Conservation (phyloP, 2,329 filamentous ascomycete species). For the Sodiomyces alkalinus region DNA sequence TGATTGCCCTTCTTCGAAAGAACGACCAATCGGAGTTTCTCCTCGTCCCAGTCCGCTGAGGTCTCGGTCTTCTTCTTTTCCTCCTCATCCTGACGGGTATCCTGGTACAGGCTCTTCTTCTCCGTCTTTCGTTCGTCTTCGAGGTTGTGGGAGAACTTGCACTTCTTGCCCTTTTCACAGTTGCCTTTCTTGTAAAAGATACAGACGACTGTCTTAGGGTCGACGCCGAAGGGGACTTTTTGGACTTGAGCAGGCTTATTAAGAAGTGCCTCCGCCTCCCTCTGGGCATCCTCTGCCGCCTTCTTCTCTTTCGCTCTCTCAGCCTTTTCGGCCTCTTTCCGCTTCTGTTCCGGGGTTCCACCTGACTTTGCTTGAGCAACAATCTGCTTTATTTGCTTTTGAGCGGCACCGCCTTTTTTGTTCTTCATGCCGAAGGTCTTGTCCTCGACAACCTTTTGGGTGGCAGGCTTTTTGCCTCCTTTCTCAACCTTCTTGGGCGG, state of each 20-base stretch:
- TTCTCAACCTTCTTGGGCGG: conserved; percentile 52
- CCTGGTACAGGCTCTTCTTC: conserved; percentile 84
- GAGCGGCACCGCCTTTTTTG: conserved; percentile 85
- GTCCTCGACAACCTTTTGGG: conserved; percentile 62
- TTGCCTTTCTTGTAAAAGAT: conserved; percentile 95
- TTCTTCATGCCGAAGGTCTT: conserved; percentile 99
- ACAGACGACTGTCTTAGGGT: conserved; percentile 93
- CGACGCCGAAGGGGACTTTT: conserved; percentile 93
- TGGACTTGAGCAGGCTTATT: conserved; percentile 90
- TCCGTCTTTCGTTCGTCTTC: conserved; percentile 80
- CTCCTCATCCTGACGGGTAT: conserved; percentile 58
- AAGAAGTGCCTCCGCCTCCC: conserved; percentile 68
- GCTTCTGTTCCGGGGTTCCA: conserved; percentile 78
- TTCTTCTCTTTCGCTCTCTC: conserved; percentile 74
- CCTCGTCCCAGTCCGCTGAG: conserved; percentile 95
- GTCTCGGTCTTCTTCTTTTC: conserved; percentile 79
- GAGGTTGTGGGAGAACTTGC: conserved; percentile 93
- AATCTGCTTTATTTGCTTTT: conserved; percentile 82
- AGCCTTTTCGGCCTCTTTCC: conserved; percentile 52
- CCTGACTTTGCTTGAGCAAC: conserved; percentile 55
- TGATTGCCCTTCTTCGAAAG: conserved; percentile 96
- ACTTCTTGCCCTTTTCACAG: conserved; percentile 94
- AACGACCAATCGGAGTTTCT: conserved; percentile 81
- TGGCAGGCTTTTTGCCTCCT: conserved; percentile 35
- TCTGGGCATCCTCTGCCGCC: conserved; percentile 72